phyloP scores from a whole-genome alignment of 2,329 filamentous ascomycete genomes.

The Colletotrichum aenigma region DNA sequence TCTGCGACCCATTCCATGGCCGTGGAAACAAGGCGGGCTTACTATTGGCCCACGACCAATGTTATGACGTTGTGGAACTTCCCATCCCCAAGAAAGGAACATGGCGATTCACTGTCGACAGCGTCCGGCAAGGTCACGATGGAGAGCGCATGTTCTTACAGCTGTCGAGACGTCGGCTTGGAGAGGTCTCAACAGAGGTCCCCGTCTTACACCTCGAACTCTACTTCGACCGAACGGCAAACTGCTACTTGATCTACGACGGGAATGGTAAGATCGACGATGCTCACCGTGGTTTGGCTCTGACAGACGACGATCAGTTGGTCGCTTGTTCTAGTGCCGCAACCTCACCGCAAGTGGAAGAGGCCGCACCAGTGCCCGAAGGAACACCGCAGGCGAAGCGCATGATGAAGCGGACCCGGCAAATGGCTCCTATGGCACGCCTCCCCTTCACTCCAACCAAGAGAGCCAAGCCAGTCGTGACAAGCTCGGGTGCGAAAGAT shows the following conservation, averaged over 20 bases:
- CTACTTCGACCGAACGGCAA: not conserved
- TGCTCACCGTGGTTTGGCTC: not conserved
- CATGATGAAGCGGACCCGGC: not conserved
- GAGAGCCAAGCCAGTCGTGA: not conserved
- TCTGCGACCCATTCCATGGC: not conserved
- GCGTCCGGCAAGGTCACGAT: not conserved
- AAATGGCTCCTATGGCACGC: not conserved
- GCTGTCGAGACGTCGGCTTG: not conserved
- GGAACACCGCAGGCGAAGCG: not conserved
- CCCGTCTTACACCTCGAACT: not conserved
- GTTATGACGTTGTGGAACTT: not conserved
- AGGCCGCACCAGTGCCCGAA: too few species aligned
- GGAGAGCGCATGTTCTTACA: not conserved
- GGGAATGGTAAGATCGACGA: not conserved
- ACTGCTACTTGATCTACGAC: not conserved
- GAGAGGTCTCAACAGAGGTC: not conserved
- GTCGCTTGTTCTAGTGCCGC: not conserved
- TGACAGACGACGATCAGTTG: not conserved
- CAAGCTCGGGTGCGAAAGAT: not conserved
- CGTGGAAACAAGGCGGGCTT: not conserved
- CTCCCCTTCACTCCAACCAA: not conserved
- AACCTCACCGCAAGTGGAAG: not conserved
- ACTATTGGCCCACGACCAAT: not conserved
- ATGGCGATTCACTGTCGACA: not conserved
- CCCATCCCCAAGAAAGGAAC: not conserved